Evolutionary conservation across 2,329 filamentous ascomycete genomes (phyloP), one percentile per base, ranked within the genome.

Genomic region (Capronia coronata): DNA sequence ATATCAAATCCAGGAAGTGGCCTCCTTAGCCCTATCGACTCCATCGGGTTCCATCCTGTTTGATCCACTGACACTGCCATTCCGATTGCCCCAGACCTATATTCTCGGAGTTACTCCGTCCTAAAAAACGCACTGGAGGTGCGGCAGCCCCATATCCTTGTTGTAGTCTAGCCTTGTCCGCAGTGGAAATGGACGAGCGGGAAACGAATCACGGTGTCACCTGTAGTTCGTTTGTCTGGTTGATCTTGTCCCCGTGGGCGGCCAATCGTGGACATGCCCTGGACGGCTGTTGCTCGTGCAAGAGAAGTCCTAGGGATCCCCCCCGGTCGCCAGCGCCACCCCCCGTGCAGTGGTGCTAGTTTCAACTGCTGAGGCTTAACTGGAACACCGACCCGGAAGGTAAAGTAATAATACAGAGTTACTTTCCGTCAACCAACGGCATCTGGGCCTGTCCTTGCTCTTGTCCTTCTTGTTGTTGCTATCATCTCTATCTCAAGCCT

Each of bases 181-280:
- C 14, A 37, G 34, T 37, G 14, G 34, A 19, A 37, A 18, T 19
- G 18, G n/a, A 19, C 4, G 34, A 3, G 18, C 18, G 34, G 34
- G 18, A 37, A n/a, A n/a, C 29, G 27, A 13, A 14, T 43, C 2
- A 18, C 29, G 22, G 34, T 37, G 34, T 37, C 34, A 19, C 42
- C 14, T n/a, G 14, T 34, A 13, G 13, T 4, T 44, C 35, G 42
- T 30, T 18, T 22, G 25, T 21, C 25, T 44, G 27, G 25, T n/a
- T 34, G 38, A 18, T 23, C 11, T 23, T 16, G 34, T 37, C 19
- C 14, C 34, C 34, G 16, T 13, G 5, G 30, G 9, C 42, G 21
- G 18, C 43, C 43, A 46, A 37, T 38, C 18, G 43, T 42, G 45
- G 21, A 22, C 44, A 40, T 40, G 44, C 34, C 34, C 35, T 14